phyloP scores from a whole-genome alignment of 1,284 basidiomycete species.

The Pholiota adiposa region DNA sequence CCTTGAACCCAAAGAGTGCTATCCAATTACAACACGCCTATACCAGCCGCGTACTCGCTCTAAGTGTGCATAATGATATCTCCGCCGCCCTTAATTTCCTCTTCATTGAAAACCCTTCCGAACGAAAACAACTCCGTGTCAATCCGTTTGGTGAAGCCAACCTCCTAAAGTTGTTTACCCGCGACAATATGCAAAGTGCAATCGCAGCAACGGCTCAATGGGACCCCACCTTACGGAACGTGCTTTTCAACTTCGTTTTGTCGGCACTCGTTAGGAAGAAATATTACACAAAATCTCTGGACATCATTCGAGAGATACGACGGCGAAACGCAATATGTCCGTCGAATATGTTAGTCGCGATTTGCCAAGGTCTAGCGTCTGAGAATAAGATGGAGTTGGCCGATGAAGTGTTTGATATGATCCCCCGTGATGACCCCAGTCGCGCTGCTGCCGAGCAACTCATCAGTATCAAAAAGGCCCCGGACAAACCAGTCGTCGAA shows the following conservation, averaged over 20 bases:
- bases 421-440: constrained; percentile 2
- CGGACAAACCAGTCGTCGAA: not conserved
- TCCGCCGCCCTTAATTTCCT: not conserved
- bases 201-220: not conserved
- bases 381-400: constrained; percentile 14
- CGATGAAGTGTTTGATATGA: constrained; percentile 17
- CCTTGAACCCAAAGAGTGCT: not conserved
- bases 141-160: not conserved
- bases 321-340: not conserved
- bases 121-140: not conserved
- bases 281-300: not conserved
- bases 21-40: not conserved
- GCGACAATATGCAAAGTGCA: not conserved
- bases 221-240: not conserved
- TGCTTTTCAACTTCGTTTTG: not conserved
- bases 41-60: not conserved
- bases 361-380: constrained; percentile 16
- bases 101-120: not conserved
- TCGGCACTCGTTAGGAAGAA: not conserved
- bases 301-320: constrained; percentile 11
- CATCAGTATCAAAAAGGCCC: not conserved
- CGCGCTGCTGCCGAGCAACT: not conserved
- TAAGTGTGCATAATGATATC: not conserved
- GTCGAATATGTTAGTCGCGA: constrained; percentile 2
- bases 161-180: not conserved